These are phyloP conservation scores for Termitomyces sp. DNA, from an alignment of 768 basidiomycete species.

Conservation along the genomic window DNA sequence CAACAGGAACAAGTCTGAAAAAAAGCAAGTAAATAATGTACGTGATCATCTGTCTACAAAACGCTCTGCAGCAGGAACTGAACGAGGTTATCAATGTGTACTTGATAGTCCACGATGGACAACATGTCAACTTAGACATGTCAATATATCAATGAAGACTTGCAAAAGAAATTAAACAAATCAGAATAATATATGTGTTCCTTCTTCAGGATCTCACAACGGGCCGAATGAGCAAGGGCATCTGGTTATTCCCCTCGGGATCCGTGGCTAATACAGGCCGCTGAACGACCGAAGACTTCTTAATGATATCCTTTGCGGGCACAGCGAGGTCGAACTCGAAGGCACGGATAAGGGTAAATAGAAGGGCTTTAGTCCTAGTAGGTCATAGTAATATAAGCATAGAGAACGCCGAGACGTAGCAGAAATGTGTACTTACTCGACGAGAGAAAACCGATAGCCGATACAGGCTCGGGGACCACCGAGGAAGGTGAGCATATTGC, in stretches of 20 bases:
- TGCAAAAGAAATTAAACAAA: background rate
- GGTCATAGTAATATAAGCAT: slow-evolving; percentile 18
- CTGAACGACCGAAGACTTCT: slow-evolving; percentile 35
- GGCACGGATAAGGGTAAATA: slow-evolving; percentile 44
- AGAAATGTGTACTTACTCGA: slow-evolving; percentile 32
- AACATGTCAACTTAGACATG: background rate
- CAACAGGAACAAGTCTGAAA: too few relatives aligned
- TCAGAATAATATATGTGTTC: background rate
- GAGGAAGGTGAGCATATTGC: slow-evolving; percentile 55
- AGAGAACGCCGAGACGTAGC: too few relatives aligned
- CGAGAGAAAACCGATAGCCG: slow-evolving; percentile 58
- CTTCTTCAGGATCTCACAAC: background rate
- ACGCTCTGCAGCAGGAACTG: too few relatives aligned
- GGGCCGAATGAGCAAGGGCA: slow-evolving; percentile 36
- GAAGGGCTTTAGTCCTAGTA: slow-evolving; percentile 27
- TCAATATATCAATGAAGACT: background rate
- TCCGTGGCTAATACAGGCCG: slow-evolving; percentile 38
- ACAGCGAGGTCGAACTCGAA: slow-evolving; percentile 54
- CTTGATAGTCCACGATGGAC: too few relatives aligned
- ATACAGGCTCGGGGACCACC: slow-evolving; percentile 68
- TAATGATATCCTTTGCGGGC: slow-evolving; percentile 34
- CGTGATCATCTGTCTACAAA: too few relatives aligned
- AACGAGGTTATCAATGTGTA: background rate
- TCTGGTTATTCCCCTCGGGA: slow-evolving; percentile 30
- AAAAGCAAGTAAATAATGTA: too few relatives aligned